Evolutionary conservation across 192 early-diverging fungal species (phyloP).

Genomic region (Coemansia sp.): DNA sequence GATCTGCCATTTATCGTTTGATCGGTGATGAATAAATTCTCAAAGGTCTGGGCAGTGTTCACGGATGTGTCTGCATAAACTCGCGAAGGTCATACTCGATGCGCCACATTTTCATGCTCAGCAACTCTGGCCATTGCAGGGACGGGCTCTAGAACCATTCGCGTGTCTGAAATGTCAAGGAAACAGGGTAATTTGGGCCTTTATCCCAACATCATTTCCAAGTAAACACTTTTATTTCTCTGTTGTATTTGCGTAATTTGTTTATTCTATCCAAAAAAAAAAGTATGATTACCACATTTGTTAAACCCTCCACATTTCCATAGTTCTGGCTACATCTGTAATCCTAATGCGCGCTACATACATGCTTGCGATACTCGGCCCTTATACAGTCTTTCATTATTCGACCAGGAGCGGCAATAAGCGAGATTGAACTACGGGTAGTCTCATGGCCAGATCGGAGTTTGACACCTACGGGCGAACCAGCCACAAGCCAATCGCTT

Average conservation of each 20-base stretch:
- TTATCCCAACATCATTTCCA: too few relatives aligned
- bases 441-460: not conserved
- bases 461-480: conserved; percentile 5
- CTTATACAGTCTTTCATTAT: not conserved
- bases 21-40: not conserved
- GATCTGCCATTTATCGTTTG: not conserved
- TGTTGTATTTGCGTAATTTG: not conserved
- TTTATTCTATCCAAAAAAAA: not conserved
- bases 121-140: not conserved
- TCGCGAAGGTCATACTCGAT: not conserved
- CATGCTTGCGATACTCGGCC: not conserved
- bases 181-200: not conserved
- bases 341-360: not conserved
- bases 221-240: not conserved
- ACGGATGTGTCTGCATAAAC: not conserved
- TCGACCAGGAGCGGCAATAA: not conserved
- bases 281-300: not conserved
- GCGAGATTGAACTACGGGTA: not conserved
- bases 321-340: not conserved
- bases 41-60: not conserved
- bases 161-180: not conserved
- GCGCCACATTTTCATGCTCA: not conserved
- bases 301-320: not conserved
- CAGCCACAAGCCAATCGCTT: not conserved
- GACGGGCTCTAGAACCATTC: not conserved